Evolutionary conservation across 495 filamentous ascomycete species (phyloP), one percentile per base, ranked within the genome.

Genomic region (Durotheca rogersii): DNA sequence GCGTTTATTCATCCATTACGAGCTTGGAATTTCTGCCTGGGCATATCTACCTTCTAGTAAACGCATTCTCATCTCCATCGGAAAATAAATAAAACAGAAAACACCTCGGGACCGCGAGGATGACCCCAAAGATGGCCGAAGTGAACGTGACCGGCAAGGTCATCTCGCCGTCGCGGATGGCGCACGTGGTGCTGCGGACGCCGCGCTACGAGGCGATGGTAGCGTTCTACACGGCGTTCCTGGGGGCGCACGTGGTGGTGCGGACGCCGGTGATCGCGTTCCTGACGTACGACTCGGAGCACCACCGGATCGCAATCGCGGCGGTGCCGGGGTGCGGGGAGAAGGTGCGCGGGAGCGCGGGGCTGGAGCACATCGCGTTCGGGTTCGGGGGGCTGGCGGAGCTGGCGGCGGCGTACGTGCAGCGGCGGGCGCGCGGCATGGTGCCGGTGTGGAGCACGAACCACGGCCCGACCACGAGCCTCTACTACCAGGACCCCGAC

Each of bases 401-500:
- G 18, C 65, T 74, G 12, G 5, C 40, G 3, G 60, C 66, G 25
- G 56, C 67, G 6, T 69, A 69, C 27, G 38, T 33, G 29, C 67
- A 68, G 51, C 62, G 67, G 5, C 70, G 68, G 46, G 49, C 54
- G 0, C 55, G 53, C 11, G 70, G 66, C 0, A 71, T 76, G 11
- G 16, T 61, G 32, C 73, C 73, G 0, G n/a, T 51, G 6, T 74
- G 68, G 69, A 66, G 56, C 36, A 64, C 74, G 15, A 74, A 76
- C 44, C 74, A 78, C 40, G 74, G 73, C 2, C 56, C 61, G 1
- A 75, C 68, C 2, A 73, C 61, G 1, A 69, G 63, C 31, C 63
- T 78, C 2, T 78, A 75, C 47, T 75, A 77, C 45, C 51, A 52
- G 12, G 74, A 78, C 41, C 73, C 73, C 11, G 74, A 78, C 44